Evolutionary conservation across 768 basidiomycete species (phyloP), one percentile per base, ranked within the genome.

Genomic region (Tulasnella sp.): DNA sequence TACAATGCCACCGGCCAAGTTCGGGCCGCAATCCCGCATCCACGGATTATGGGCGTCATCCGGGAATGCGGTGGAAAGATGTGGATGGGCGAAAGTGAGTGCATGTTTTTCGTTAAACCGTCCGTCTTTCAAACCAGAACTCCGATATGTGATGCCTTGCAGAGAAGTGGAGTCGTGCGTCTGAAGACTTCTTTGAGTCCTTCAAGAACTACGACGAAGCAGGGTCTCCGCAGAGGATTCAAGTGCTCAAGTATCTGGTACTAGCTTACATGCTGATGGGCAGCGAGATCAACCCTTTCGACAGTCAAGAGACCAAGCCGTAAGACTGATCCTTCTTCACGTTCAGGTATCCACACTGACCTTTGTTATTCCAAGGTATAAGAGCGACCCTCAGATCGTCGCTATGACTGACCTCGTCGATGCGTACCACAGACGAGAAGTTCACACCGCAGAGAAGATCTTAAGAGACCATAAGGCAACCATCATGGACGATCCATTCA

Each of bases 31-130:
- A 97, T 99, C 62, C 92, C 96, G 15, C 96, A 98, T 73, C 96
- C 96, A 9, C 81, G 92, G 29, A 97, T 98, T 67, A 93, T 97
- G 87, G 96, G 94, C 44, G 91, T 98, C 53, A 98, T 99, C 73
- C 90, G 93, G 68, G 96, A 99, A 71, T 98, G 94, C 65, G 96
- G 96, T 15, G 96, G 96, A 2, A 99, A 99, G 73, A 99, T 99
- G 96, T 98, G 96, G 93, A 98, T 99, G 96, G 92, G 90, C 60
- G 96, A 98, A 77, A 87, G 94, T 86, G 70, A 67, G 83, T 67
- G 31, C n/a, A n/a, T n/a, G 38, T 44, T 19, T 49, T 19, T 10
- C 30, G 34, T 49, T 17, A 42, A 10, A 22, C 66, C 17, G 49
- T 29, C 4, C 19, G 49, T 7, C 34, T 38, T 38, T 38, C 41